Conservation (phyloP, 2,329 filamentous ascomycete species). For the Fusarium sp. region DNA sequence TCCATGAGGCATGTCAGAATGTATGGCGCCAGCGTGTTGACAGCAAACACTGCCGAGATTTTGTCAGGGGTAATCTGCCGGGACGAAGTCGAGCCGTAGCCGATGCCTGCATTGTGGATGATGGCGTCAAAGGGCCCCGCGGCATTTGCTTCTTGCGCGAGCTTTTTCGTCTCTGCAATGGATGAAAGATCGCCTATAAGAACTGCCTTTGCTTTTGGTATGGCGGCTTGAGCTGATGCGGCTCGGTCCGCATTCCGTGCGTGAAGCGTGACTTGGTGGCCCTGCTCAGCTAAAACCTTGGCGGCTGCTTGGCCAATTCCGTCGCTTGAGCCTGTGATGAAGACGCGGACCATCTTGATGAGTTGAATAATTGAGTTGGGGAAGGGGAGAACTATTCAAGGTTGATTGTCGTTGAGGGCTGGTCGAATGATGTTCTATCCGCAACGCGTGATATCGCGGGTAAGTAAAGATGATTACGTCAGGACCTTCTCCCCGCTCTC, state of each 20-base stretch:
- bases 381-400: background rate
- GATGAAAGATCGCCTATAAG: slow-evolving; percentile 24
- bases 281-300: slow-evolving; percentile 28
- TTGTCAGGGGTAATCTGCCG: slow-evolving; percentile 18
- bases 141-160: slow-evolving; percentile 27
- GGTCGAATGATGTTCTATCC: background rate
- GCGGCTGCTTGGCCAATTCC: slow-evolving; percentile 33
- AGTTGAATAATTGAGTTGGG: background rate
- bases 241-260: slow-evolving; percentile 34
- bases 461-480: background rate
- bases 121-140: slow-evolving; percentile 29
- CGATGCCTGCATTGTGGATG: slow-evolving; percentile 35
- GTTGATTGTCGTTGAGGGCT: background rate
- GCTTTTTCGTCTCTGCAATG: slow-evolving; percentile 29
- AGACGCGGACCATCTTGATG: slow-evolving; percentile 29
- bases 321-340: slow-evolving; percentile 36
- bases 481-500: background rate
- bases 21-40: slow-evolving; percentile 33
- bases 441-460: background rate
- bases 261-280: slow-evolving; percentile 32
- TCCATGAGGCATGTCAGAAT: slow-evolving; percentile 33
- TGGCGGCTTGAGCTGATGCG: slow-evolving; percentile 16
- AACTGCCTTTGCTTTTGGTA: slow-evolving; percentile 24
- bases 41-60: slow-evolving; percentile 31
- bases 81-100: slow-evolving; percentile 23